Evolutionary conservation across 805 yeast species (phyloP), one percentile per base, ranked within the genome.

Genomic region (Cyberlindnera petersonii): DNA sequence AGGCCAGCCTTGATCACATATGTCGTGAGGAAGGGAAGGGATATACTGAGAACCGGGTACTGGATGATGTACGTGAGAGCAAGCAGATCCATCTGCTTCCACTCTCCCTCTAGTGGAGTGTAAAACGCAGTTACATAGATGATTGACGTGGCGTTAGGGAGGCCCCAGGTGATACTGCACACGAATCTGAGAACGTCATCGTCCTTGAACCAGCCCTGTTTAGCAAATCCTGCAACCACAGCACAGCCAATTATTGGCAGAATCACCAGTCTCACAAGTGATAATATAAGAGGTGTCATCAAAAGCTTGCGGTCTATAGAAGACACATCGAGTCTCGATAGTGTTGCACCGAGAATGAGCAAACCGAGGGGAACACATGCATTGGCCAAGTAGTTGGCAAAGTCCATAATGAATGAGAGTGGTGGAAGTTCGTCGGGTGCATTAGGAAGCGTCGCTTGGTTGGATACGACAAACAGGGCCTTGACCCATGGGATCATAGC

Each of bases 371-470:
- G 98, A 24, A 91, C 98, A 30, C 86, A 79, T 0, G 97, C 96
- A 3, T 79, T 77, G 0, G 95, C 96, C 4, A 93, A 65, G 56
- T 89, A 93, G 9, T 74, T 57, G 2, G 89, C 68, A 44, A 79
- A 77, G 56, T 91, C 96, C 75, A 91, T 84, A 5, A 91, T 48
- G 48, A 91, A 91, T 13, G 89, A 84, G 30, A 91, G 66, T 4
- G 96, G 89, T 0, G 98, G 97, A 43, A 70, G 69, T 1, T 70
- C 68, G 61, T 91, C 98, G 0, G 98, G 98, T 0, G 98, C 98
- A 39, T 71, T 58, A 1, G 75, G 81, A 16, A 89, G 48, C 6
- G 65, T 59, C 2, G 41, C 54, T 22, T 70, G 71, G 1, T 55
- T 43, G 5, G 75, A 69, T 1, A 58, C 58, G 11, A 79, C 81